Base-by-base conservation (phyloP, 2,329 filamentous ascomycete genomes). In the Beauveria scarabaeidicola region DNA sequence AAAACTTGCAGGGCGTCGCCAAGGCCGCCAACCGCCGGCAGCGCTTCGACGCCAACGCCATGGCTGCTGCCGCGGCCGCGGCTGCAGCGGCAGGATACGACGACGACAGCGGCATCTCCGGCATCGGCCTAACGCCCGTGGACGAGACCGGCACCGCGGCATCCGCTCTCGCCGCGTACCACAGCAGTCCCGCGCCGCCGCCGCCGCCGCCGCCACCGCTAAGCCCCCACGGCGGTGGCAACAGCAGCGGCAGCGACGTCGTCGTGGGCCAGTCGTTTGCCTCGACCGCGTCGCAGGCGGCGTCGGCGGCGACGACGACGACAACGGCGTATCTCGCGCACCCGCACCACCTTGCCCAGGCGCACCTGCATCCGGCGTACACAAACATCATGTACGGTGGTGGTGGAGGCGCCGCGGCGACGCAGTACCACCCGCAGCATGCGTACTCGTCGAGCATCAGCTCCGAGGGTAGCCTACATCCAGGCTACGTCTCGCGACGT, bases 1-100 rank as follows among this genome's bases (percentile, higher is more conserved):
- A 91, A 75, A 91, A 90, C 72, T 81, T 94, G 61, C 86, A 88
- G 70, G 84, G 85, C 66, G 83, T 85, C 56, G 81, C 85, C 64
- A 83, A 88, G 63, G 81, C 86, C 59, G 84, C 82, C 61, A 79
- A 82, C 61, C 83, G 86, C 64, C 86, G 86, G 67, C 86, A 85
- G 75, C 83, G 82, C 62, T 74, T 82, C 66, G 81, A 81, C 73
- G 74, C 67, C 61, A 52, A 21, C 40, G 52, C 58, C 52, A 58
- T 44, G 53, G 52, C 56, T 3, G 54, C 38, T 13, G 59, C 46
- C 13, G 57, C 51, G 15, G 55, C 58, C 17, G 29, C 59, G 64
- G 69, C 66, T 59, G 62, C 59, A 64, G 68, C 66, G 59, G 62
- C 70, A 72, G 77, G 74, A 73, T 83, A 82, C 78, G 81, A 83